These are phyloP conservation scores for Pseudogymnoascus sp. DNA, from an alignment of 2,329 filamentous ascomycete species.

Conservation along the genomic window DNA sequence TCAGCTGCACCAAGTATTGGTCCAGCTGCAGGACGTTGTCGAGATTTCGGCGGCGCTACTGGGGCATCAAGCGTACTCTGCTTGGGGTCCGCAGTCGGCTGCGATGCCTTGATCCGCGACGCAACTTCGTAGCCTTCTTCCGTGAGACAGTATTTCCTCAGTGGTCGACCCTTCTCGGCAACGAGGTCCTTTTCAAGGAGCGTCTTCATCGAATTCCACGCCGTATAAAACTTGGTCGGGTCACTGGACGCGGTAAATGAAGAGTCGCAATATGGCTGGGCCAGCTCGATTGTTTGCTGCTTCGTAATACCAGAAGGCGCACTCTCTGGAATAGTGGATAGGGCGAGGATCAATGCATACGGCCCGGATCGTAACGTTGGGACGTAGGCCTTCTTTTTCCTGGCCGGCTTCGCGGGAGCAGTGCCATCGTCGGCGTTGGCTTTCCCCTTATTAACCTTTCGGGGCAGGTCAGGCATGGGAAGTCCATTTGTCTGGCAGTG, in stretches of 20 bases:
- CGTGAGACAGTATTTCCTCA: conserved; percentile 61
- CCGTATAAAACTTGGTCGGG: conserved; percentile 64
- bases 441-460: conserved; percentile 31
- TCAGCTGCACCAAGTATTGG: background rate
- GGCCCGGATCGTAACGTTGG: conserved; percentile 64
- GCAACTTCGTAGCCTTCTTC: conserved; percentile 74
- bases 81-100: conserved; percentile 21
- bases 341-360: conserved; percentile 62
- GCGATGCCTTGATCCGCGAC: conserved; percentile 50
- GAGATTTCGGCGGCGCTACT: background rate
- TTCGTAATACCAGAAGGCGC: conserved; percentile 55
- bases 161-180: conserved; percentile 59
- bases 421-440: conserved; percentile 12
- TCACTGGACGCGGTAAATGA: conserved; percentile 64
- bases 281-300: conserved; percentile 56
- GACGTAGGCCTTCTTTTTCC: conserved; percentile 60
- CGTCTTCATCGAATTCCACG: conserved; percentile 78
- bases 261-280: conserved; percentile 64
- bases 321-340: conserved; percentile 52
- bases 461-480: conserved; percentile 55
- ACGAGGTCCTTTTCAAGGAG: conserved; percentile 66
- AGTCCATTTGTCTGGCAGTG: conserved; percentile 61
- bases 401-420: conserved; percentile 44
- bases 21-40: background rate
- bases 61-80: conserved; percentile 13